These are phyloP conservation scores for Euryodendron excelsum DNA, from an alignment of 148 eudicot species.

Conservation along the genomic window DNA sequence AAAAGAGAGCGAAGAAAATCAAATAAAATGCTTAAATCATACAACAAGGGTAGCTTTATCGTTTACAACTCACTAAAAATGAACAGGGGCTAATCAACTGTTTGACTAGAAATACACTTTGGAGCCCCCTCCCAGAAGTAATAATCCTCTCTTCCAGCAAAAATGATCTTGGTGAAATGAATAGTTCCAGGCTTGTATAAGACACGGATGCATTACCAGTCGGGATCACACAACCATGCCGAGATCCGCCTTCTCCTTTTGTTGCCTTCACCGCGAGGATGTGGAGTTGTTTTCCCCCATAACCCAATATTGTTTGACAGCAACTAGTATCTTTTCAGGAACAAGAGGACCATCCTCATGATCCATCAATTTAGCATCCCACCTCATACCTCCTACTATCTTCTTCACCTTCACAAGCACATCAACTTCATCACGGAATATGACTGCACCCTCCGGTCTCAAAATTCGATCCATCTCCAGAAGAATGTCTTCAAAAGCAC, in stretches of 20 bases:
- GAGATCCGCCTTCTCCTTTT: background rate
- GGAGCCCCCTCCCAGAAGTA: background rate
- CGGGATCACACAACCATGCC: background rate
- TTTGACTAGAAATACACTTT: background rate
- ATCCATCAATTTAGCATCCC: constrained; percentile 76
- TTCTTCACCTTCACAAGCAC: constrained; percentile 77
- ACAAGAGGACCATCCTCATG: constrained; percentile 90
- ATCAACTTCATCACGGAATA: constrained; percentile 82
- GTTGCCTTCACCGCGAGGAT: constrained; percentile 39
- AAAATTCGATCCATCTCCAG: constrained; percentile 92
- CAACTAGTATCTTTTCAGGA: constrained; percentile 73
- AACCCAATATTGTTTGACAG: constrained; percentile 89
- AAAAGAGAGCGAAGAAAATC: no score
- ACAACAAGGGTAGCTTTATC: background rate
- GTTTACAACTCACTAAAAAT: background rate
- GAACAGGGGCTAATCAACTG: background rate
- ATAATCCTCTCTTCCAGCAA: constrained; percentile 7
- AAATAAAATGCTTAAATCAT: no score
- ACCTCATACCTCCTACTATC: constrained; percentile 66
- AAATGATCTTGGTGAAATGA: background rate
- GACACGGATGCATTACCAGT: no score
- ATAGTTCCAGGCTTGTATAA: no score
- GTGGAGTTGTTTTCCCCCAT: constrained; percentile 63
- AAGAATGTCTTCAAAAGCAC: constrained; percentile 78
- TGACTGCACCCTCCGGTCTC: constrained; percentile 91